Base-by-base conservation (phyloP, 2,329 filamentous ascomycete species). In the Curvularia spicifera region DNA sequence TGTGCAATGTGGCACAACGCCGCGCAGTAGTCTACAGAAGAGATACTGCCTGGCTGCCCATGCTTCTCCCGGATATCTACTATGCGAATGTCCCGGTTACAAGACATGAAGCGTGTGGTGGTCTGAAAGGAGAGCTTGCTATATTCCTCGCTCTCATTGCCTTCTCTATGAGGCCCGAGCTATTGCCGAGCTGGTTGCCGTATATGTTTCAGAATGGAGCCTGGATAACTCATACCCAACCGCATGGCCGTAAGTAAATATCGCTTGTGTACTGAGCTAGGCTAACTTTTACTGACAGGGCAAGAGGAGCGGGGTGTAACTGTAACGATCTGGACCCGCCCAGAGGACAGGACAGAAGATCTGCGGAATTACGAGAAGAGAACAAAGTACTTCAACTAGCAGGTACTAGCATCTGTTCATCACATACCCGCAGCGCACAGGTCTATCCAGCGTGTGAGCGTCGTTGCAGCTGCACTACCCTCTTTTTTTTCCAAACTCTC, bases 121-220 rank as follows among this genome's bases (percentile, higher is more conserved):
- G 52, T n/a, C 46, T 78, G 3, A 68, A 45, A 12, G 74, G 75
- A 5, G 74, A 78, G 2, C 51, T 78, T 1, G 60, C 72, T 0
- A 70, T 78, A 7, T 69, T 78, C 40, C 59, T 77, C 0, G 72
- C 66, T 1, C 55, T 78, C 1, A 40, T 74, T 1, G 72, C 72
- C 0, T 64, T 76, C 15, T 69, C 74, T 0, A 68, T 68, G 20
- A 12, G 28, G 2, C 42, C 26, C 3, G 22, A 56, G 1, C 22
- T 49, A 1, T 51, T 76, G 6, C 43, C 3, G 5, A 29, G 15
- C 5, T 45, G 50, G 1, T 35, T 76, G 0, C 68, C 66, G 0
- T 15, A 7, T 3, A 64, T 71, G 48, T 70, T 75, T 33, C 22
- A 1, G 0, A 20, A 50, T 6, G 65, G 67, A 2, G 15, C 1